phyloP scores from a whole-genome alignment of 306 rosid genomes.

The Malus sylvestris region DNA sequence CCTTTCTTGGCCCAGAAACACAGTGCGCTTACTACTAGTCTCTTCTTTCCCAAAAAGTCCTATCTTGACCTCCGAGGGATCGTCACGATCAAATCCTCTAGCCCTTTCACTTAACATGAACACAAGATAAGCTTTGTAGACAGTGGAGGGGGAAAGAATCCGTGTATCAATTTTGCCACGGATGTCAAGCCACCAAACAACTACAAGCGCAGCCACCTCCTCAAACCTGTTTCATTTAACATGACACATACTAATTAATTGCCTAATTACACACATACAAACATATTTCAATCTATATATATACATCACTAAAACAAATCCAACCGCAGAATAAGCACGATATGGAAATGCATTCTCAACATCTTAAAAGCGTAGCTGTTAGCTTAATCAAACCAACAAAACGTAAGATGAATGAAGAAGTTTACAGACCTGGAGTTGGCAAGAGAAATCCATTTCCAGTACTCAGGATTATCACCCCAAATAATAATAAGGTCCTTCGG shows the following conservation, averaged over 20 bases:
- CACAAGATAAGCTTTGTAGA: background rate
- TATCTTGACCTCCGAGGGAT: background rate
- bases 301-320: background rate
- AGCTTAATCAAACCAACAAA: background rate
- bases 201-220: constrained; percentile 38
- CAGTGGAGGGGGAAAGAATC: constrained; percentile 25
- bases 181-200: constrained; percentile 60
- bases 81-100: background rate
- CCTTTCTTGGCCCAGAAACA: background rate
- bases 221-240: constrained; percentile 28
- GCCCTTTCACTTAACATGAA: background rate
- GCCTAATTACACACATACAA: background rate
- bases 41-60: background rate
- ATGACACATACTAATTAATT: background rate
- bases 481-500: constrained; percentile 37
- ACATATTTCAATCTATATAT: background rate
- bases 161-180: constrained; percentile 32
- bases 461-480: constrained; percentile 44
- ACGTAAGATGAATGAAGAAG: background rate
- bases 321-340: too few species aligned
- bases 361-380: too few species aligned
- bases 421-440: constrained; percentile 35
- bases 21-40: background rate
- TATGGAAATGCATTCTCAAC: too few species aligned
- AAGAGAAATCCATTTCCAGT: constrained; percentile 48